Evolutionary conservation across 2,329 filamentous ascomycete genomes (phyloP).

Genomic region (Colletotrichum endophyticum): DNA sequence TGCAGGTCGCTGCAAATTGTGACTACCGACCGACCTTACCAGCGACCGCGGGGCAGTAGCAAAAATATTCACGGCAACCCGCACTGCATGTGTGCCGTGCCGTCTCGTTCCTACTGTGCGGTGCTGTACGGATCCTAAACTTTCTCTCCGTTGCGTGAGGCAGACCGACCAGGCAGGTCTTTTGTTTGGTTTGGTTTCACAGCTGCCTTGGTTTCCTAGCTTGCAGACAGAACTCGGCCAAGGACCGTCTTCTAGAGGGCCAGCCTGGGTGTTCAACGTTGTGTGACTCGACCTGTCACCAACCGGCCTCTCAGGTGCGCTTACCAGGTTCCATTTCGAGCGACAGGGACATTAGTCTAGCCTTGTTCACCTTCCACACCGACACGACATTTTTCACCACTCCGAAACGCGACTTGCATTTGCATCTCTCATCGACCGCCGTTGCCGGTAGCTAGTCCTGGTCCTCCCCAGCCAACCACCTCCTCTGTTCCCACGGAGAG

Average conservation of each 20-base stretch:
- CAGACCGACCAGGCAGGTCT: not conserved
- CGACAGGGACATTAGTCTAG: not conserved
- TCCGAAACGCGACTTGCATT: constrained; percentile 4
- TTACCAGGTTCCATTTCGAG: not conserved
- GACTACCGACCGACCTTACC: not conserved
- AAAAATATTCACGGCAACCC: constrained; percentile 1
- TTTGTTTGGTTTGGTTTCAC: not conserved
- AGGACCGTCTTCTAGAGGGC: not conserved
- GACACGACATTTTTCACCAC: constrained; percentile 7
- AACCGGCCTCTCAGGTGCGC: not conserved
- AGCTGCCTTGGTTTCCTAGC: not conserved
- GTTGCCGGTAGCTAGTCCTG: not conserved
- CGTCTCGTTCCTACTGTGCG: not conserved
- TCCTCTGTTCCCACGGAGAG: not conserved
- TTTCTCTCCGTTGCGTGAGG: not conserved
- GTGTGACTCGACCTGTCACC: constrained; percentile 8
- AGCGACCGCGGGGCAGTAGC: not conserved
- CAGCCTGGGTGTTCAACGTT: not conserved
- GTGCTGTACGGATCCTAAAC: not conserved
- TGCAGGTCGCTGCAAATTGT: constrained; percentile 5
- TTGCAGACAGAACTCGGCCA: not conserved
- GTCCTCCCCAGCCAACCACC: not conserved
- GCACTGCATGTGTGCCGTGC: not conserved
- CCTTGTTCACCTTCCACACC: constrained; percentile 11
- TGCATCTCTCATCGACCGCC: not conserved